These are phyloP conservation scores for Ilex asprella DNA, from an alignment of 257 asterid genomes.

Conservation along the genomic window DNA sequence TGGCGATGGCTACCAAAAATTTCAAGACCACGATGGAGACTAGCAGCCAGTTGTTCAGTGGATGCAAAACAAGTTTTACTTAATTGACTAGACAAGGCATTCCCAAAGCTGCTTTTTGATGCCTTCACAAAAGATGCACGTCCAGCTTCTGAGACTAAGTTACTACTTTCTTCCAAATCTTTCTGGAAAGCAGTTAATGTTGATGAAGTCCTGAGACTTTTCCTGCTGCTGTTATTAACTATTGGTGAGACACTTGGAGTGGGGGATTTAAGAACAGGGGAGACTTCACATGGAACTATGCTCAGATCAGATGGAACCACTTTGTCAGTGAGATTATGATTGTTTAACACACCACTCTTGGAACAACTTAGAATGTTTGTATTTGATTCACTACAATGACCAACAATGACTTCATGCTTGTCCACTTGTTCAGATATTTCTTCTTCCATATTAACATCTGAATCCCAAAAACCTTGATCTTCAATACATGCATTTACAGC, in stretches of 20 bases:
- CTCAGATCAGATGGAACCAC: slow-evolving; percentile 14
- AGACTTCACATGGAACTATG: slow-evolving; percentile 30
- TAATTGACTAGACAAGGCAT: slow-evolving; percentile 32
- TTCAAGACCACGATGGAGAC: slow-evolving; percentile 83
- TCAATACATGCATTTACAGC: slow-evolving; percentile 10
- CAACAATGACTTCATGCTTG: slow-evolving; percentile 20
- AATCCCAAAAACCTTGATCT: slow-evolving; percentile 33
- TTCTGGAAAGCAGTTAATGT: slow-evolving; percentile 47
- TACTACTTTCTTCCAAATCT: slow-evolving; percentile 27
- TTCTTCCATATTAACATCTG: slow-evolving; percentile 75
- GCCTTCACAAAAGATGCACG: slow-evolving; percentile 43
- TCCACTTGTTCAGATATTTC: slow-evolving; percentile 42
- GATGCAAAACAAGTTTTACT: slow-evolving; percentile 49
- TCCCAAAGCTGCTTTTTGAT: slow-evolving; percentile 41
- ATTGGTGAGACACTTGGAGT: slow-evolving; percentile 85
- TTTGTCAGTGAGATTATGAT: too few relatives aligned
- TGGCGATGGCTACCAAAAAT: slow-evolving; percentile 62
- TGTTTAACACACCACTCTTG: background rate
- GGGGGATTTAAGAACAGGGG: slow-evolving; percentile 65
- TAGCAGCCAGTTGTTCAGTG: slow-evolving; percentile 72
- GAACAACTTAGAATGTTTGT: background rate
- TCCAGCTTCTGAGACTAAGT: slow-evolving; percentile 21
- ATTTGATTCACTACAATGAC: slow-evolving; percentile 6
- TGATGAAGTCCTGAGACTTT: slow-evolving; percentile 77
- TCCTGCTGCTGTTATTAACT: slow-evolving; percentile 47